A percentile compares a stretch with the other conserved stretches of the same genome.
Evolutionary conservation across 1,139 yeast genomes (phyloP).

Genomic region (Sugiyamaella japonica): DNA sequence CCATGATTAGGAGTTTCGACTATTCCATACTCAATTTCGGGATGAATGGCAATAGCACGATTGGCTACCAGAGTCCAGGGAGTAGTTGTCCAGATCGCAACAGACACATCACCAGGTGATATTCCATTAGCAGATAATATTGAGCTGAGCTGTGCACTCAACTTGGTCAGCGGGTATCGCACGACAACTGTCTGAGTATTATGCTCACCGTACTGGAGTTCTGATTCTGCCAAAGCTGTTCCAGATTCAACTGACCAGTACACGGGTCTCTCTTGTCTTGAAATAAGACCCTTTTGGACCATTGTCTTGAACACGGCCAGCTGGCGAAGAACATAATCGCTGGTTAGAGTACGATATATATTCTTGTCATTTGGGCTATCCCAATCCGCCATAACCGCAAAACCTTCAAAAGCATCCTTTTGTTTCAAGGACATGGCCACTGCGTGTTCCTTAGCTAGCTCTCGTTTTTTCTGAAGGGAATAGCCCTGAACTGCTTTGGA

Average conservation of each 20-base stretch:
- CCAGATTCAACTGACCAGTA: conserved; percentile 96
- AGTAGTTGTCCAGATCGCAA: conserved; percentile 89
- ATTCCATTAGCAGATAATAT: conserved; percentile 20
- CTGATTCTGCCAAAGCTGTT: conserved; percentile 96
- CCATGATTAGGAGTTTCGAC: conserved; percentile 42
- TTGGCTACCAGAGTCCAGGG: conserved; percentile 97
- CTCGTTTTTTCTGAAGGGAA: conserved; percentile 57
- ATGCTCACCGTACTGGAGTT: conserved; percentile 79
- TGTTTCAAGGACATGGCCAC: conserved; percentile 62
- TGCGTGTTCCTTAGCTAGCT: conserved; percentile 70
- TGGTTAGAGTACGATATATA: conserved; percentile 66
- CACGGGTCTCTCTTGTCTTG: conserved; percentile 88
- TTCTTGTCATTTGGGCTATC: conserved; percentile 42
- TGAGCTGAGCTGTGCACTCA: conserved; percentile 24
- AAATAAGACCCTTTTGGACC: conserved; percentile 65
- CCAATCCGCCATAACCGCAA: conserved; percentile 87
- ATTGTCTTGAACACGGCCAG: conserved; percentile 66
- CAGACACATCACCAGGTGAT: conserved; percentile 22
- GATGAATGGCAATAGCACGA: conserved; percentile 74
- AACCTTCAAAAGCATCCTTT: conserved; percentile 58
- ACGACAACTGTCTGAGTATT: conserved; percentile 69
- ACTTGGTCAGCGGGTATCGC: conserved; percentile 53
- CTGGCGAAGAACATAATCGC: conserved; percentile 71
- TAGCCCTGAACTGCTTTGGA: conserved; percentile 39
- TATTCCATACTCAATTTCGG: conserved; percentile 57